A percentile compares a stretch with the other conserved stretches of the same genome.
phyloP scores from a whole-genome alignment of 768 basidiomycete genomes.

The Mycena filopes region DNA sequence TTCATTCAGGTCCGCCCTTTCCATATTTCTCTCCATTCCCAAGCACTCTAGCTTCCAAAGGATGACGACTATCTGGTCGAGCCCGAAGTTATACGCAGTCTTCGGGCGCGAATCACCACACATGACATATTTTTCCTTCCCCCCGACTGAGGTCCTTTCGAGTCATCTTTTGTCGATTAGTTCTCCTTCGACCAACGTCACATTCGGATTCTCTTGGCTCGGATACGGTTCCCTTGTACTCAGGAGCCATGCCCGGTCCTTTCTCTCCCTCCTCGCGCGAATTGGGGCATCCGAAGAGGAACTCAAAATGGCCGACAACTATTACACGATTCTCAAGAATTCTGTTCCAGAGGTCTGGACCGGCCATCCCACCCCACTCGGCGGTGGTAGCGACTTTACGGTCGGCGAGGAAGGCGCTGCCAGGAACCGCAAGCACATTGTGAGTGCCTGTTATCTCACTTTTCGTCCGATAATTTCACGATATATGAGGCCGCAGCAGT shows the following conservation, averaged over 20 bases:
- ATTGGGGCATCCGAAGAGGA: slow-evolving; percentile 61
- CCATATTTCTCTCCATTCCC: neutral
- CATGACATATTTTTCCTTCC: slow-evolving; percentile 65
- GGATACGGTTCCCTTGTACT: slow-evolving; percentile 70
- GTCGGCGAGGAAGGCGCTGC: slow-evolving; percentile 66
- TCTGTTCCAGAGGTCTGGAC: slow-evolving; percentile 69
- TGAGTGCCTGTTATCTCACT: slow-evolving; percentile 43
- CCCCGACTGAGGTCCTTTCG: slow-evolving; percentile 68
- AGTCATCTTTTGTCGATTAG: slow-evolving; percentile 59
- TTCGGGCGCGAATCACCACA: slow-evolving; percentile 52
- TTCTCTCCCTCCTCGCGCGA: slow-evolving; percentile 57
- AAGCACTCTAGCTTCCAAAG: slow-evolving; percentile 45
- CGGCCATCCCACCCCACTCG: slow-evolving; percentile 69
- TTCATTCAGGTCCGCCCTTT: slow-evolving; percentile 64
- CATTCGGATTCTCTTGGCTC: slow-evolving; percentile 67
- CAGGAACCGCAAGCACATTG: slow-evolving; percentile 68
- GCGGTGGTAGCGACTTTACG: slow-evolving; percentile 71
- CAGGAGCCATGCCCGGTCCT: slow-evolving; percentile 54
- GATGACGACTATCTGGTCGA: slow-evolving; percentile 76
- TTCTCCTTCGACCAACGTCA: slow-evolving; percentile 55
- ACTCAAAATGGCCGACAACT: slow-evolving; percentile 76
- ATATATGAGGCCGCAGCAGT: slow-evolving; percentile 45
- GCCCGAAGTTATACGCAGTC: slow-evolving; percentile 64
- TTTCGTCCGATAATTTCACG: neutral
- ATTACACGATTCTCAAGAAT: slow-evolving; percentile 70